Evolutionary conservation across 176 grass and related monocot genomes (phyloP).

Genomic region (Oryza rufipogon): DNA sequence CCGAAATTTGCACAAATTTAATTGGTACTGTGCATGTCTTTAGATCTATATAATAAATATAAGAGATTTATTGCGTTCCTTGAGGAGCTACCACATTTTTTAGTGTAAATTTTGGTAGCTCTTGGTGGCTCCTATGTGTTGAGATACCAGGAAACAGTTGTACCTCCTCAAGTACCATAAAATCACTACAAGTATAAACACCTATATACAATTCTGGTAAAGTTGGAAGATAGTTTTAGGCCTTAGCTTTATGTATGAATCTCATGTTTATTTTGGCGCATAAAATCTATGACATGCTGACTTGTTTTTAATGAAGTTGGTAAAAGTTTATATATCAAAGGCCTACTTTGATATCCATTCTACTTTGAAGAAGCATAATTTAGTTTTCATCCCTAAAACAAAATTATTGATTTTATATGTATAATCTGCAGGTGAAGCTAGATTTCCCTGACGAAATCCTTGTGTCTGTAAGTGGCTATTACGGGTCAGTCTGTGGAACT

Average conservation of each 20-base stretch:
- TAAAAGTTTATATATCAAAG: background rate
- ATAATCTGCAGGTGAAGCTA: conserved; percentile 55
- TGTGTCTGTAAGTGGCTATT: conserved; percentile 63
- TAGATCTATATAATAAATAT: background rate
- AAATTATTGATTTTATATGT: background rate
- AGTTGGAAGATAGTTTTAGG: conserved; percentile 15
- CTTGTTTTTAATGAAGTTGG: background rate
- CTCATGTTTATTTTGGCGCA: conserved; percentile 1
- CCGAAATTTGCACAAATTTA: background rate
- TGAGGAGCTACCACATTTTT: too few species aligned
- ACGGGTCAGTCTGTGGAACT: conserved; percentile 61
- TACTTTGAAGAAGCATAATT: background rate
- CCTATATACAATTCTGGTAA: background rate
- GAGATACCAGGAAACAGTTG: too few species aligned
- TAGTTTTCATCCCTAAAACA: conserved; percentile 12
- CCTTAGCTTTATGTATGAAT: background rate
- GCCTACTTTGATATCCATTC: conserved; percentile 1
- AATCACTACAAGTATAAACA: background rate
- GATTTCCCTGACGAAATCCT: conserved; percentile 62
- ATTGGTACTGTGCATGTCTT: background rate
- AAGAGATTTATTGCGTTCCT: too few species aligned
- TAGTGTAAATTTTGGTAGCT: too few species aligned
- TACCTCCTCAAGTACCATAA: too few species aligned
- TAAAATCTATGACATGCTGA: background rate
- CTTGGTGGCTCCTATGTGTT: too few species aligned